These are phyloP conservation scores for Phoma herbarum DNA, from an alignment of 2,329 filamentous ascomycete genomes.

Conservation along the genomic window DNA sequence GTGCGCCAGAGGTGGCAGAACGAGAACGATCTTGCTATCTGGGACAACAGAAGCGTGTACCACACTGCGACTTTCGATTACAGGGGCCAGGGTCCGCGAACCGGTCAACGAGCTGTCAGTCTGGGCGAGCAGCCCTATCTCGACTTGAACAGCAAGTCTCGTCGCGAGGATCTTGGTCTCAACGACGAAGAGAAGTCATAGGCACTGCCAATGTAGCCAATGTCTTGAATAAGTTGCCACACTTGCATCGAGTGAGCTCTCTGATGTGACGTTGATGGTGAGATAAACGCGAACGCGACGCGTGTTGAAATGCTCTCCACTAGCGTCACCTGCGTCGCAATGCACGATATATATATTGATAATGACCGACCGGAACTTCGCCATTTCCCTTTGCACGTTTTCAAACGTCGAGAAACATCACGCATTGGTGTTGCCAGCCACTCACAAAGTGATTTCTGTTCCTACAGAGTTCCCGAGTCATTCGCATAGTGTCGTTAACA, in stretches of 20 bases:
- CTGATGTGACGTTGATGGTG: background rate
- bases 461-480: background rate
- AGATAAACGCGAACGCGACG: background rate
- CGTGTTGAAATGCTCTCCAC: background rate
- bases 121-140: slow-evolving; percentile 66
- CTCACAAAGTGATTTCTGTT: no score
- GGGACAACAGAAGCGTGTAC: slow-evolving; percentile 70
- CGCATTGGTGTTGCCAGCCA: no score
- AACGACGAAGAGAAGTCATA: slow-evolving; percentile 12
- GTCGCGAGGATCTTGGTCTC: slow-evolving; percentile 49
- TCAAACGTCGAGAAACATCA: background rate
- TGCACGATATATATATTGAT: background rate
- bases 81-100: slow-evolving; percentile 60
- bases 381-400: background rate
- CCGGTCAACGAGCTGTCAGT: slow-evolving; percentile 64
- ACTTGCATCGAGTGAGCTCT: background rate
- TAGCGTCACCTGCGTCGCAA: background rate
- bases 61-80: slow-evolving; percentile 71
- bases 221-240: background rate
- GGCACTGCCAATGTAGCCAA: background rate
- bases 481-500: background rate
- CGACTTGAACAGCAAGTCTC: slow-evolving; percentile 61
- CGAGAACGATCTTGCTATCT: slow-evolving; percentile 62
- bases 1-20: slow-evolving; percentile 61
- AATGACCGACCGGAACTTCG: background rate